Conservation (phyloP, 2,329 filamentous ascomycete genomes). For the Samsoniella hepiali region DNA sequence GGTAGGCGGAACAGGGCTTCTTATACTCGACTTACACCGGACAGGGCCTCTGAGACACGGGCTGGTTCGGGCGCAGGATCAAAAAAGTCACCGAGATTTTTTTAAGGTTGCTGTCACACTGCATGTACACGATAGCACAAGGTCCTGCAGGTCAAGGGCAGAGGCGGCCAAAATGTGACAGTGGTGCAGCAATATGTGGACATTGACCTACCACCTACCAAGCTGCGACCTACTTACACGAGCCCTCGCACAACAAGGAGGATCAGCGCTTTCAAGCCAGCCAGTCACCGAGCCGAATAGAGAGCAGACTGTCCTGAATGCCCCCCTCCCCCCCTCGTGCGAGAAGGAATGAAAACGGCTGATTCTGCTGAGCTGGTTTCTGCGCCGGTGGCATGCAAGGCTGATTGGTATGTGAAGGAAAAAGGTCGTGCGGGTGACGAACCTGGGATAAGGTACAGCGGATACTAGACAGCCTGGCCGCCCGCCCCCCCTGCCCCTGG, state of each 20-base stretch:
- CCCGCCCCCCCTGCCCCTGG: too few species aligned
- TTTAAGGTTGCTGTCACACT: neutral
- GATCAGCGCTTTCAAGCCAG: neutral
- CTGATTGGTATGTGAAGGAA: neutral
- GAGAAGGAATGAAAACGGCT: neutral
- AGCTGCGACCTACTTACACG: neutral
- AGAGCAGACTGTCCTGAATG: too few species aligned
- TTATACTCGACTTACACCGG: constrained; percentile 11
- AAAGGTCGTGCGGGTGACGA: neutral
- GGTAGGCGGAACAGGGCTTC: constrained; percentile 23
- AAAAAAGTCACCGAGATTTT: neutral
- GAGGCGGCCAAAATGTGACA: neutral
- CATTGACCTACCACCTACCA: neutral
- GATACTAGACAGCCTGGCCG: too few species aligned
- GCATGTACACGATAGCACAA: neutral
- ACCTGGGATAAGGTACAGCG: neutral
- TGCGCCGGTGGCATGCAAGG: neutral
- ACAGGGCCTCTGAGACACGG: neutral
- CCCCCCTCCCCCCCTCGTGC: neutral
- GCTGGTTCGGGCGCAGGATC: neutral
- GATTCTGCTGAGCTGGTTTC: neutral
- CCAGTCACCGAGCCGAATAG: neutral
- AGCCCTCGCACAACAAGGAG: neutral
- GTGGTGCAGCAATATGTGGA: neutral
- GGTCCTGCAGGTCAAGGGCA: neutral